These are phyloP conservation scores for Chiua sp. DNA, from an alignment of 1,284 basidiomycete species.

Conservation along the genomic window DNA sequence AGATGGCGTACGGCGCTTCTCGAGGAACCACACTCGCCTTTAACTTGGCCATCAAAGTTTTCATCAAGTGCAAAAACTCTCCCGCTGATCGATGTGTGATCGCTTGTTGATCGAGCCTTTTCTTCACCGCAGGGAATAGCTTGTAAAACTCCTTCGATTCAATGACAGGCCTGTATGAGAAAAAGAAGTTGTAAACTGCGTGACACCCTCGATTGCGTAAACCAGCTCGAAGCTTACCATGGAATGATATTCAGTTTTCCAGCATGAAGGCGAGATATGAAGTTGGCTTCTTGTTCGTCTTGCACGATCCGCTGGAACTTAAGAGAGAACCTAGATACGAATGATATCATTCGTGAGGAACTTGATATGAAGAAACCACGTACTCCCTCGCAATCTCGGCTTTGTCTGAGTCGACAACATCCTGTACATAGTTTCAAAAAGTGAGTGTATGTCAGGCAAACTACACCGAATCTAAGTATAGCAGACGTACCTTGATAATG, in stretches of 20 bases:
- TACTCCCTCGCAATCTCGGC: slow-evolving; percentile 63
- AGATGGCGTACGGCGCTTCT: background rate
- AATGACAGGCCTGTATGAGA: slow-evolving; percentile 57
- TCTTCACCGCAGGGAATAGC: slow-evolving; percentile 53
- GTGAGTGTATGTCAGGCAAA: background rate
- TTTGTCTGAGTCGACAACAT: slow-evolving; percentile 63
- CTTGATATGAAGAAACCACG: slow-evolving; percentile 10
- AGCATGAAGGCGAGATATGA: slow-evolving; percentile 59
- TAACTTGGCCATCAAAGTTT: slow-evolving; percentile 69
- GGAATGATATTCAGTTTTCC: slow-evolving; percentile 63
- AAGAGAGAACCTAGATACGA: slow-evolving; percentile 47
- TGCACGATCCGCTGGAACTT: slow-evolving; percentile 64
- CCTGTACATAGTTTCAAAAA: slow-evolving; percentile 45
- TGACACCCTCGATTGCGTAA: no score
- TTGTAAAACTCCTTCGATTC: slow-evolving; percentile 63
- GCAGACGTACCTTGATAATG: slow-evolving; percentile 58
- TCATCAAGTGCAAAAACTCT: slow-evolving; percentile 60
- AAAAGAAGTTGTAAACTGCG: background rate
- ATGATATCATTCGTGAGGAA: background rate
- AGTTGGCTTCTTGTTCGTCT: slow-evolving; percentile 64
- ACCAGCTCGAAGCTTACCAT: slow-evolving; percentile 33
- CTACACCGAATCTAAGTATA: accelerated
- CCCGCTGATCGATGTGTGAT: slow-evolving; percentile 56
- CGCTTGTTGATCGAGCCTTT: slow-evolving; percentile 50
- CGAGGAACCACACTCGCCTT: slow-evolving; percentile 45